phyloP scores from a whole-genome alignment of 2,329 filamentous ascomycete genomes.

The Hypoxylon sp. region DNA sequence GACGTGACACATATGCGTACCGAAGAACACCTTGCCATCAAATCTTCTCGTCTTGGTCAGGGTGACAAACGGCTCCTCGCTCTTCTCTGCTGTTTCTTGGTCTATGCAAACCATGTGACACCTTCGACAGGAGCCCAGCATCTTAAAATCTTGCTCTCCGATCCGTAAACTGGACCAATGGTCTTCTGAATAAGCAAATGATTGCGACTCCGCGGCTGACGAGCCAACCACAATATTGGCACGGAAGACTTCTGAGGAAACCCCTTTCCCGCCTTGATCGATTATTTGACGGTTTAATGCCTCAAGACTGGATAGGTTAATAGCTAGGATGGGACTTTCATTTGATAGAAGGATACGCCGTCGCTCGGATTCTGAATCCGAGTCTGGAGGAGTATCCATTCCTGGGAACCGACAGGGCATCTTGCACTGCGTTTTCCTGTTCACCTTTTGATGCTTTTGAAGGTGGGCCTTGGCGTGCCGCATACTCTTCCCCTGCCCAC shows the following conservation, averaged over 20 bases:
- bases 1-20: slow-evolving; percentile 77
- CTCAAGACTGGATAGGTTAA: slow-evolving; percentile 84
- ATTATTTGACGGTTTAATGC: slow-evolving; percentile 80
- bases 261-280: slow-evolving; percentile 69
- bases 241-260: slow-evolving; percentile 82
- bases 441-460: slow-evolving; percentile 65
- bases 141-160: slow-evolving; percentile 72
- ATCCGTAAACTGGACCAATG: slow-evolving; percentile 78
- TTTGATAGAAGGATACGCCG: slow-evolving; percentile 84
- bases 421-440: slow-evolving; percentile 35
- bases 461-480: slow-evolving; percentile 80
- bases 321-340: slow-evolving; percentile 90
- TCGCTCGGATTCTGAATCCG: slow-evolving; percentile 63
- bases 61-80: slow-evolving; percentile 88
- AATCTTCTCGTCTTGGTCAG: slow-evolving; percentile 87
- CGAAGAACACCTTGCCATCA: slow-evolving; percentile 89
- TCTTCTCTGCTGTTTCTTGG: slow-evolving; percentile 81
- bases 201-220: slow-evolving; percentile 54
- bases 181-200: slow-evolving; percentile 81
- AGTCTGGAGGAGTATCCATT: slow-evolving; percentile 68
- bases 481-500: slow-evolving; percentile 68
- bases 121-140: slow-evolving; percentile 85
- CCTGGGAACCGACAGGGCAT: slow-evolving; percentile 68
- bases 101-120: slow-evolving; percentile 98
- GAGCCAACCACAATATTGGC: slow-evolving; percentile 85